Conservation (phyloP, 2,329 filamentous ascomycete genomes). For the Nemania sp. region DNA sequence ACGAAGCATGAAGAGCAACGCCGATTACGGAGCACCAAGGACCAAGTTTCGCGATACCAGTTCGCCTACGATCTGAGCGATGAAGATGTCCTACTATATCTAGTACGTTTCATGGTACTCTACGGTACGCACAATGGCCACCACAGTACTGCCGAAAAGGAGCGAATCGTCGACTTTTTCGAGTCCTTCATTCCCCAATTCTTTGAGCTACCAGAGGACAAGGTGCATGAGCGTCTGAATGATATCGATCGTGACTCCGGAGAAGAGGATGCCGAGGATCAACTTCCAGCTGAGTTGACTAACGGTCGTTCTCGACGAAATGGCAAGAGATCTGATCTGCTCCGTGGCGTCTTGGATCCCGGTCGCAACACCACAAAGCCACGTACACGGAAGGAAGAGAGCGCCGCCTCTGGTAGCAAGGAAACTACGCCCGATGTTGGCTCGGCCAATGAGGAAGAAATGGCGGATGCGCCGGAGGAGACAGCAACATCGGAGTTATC, state of each 20-base stretch:
- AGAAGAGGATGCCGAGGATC: slow-evolving; percentile 82
- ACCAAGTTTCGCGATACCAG: slow-evolving; percentile 75
- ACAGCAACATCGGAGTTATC: slow-evolving; percentile 70
- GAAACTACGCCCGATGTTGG: slow-evolving; percentile 87
- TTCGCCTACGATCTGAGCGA: slow-evolving; percentile 81
- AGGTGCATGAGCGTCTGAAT: slow-evolving; percentile 73
- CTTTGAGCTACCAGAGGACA: slow-evolving; percentile 79
- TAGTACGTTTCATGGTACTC: slow-evolving; percentile 72
- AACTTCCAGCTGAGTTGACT: slow-evolving; percentile 76
- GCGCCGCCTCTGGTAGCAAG: slow-evolving; percentile 81
- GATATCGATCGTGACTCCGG: slow-evolving; percentile 77
- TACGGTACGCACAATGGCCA: slow-evolving; percentile 76
- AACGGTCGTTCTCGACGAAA: slow-evolving; percentile 77
- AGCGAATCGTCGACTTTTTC: slow-evolving; percentile 79
- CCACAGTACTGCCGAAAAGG: slow-evolving; percentile 78
- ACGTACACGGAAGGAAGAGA: slow-evolving; percentile 82
- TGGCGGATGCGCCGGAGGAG: slow-evolving; percentile 71
- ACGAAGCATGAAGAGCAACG: slow-evolving; percentile 93
- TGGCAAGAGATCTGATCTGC: slow-evolving; percentile 82
- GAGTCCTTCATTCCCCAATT: slow-evolving; percentile 81
- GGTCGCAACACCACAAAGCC: slow-evolving; percentile 77
- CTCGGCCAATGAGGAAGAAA: slow-evolving; percentile 83
- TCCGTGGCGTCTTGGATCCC: slow-evolving; percentile 86
- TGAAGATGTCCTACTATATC: slow-evolving; percentile 73
- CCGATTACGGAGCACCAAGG: slow-evolving; percentile 73